Base-by-base conservation (phyloP, 257 asterid species). In the Echium plantagineum region DNA sequence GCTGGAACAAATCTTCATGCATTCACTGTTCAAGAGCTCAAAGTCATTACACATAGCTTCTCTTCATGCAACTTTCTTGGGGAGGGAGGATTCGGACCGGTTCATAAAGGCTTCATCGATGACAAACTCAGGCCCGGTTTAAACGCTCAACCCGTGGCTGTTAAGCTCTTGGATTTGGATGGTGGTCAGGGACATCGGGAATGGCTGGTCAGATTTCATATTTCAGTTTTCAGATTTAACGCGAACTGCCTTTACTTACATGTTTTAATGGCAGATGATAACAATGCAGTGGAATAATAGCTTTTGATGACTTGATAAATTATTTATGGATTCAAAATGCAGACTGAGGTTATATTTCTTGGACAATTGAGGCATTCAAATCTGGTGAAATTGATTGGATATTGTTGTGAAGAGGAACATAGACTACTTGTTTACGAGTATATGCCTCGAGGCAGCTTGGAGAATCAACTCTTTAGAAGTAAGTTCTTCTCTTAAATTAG, bases 31-130 rank as follows among this genome's bases (percentile, higher is more conserved):
- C 94, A 86, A 55, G 98, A 91, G 66, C 74, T 91, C 18, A 85
- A 86, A 70, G 84, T 87, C 47, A 85, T 88, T 4, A 87, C 98
- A 0, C 96, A 87, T 63, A 77, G 56, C 63, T 91, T 83, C 70
- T 87, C 98, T 4, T 63, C 83, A 0, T 82, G 82, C 67, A 91
- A 87, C 30, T 87, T 91, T 31, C 84, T 91, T 0, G 98, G 98
- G 0, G 94, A 85, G 28, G 98, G 98, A 21, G 98, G 98, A 49
- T 91, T 91, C 71, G 98, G 98, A 5, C 96, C 98, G 9, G 98
- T 91, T 7, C 95, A 91, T 54, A 91, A 91, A 72, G 98, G 98
- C 8, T 91, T 91, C 76, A 78, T 91, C 21, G 98, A 91, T 49
- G 96, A 91, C 52, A 83, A 81, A 70, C 69, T 91, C 10, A 21